Base-by-base conservation (phyloP, 495 filamentous ascomycete species). In the Trichoderma reesei region DNA sequence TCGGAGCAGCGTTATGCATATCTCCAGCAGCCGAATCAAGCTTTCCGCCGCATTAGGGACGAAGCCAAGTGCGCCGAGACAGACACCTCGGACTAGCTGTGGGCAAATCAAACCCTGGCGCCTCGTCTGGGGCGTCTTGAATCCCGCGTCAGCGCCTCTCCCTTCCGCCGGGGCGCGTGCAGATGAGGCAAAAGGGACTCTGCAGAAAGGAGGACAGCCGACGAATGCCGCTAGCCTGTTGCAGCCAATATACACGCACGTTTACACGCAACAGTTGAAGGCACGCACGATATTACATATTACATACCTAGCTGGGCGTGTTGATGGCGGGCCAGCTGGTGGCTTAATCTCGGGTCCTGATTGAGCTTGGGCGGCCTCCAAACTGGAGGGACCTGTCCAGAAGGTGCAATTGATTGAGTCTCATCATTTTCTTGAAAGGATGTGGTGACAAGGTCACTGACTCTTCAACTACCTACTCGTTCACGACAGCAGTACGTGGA, bases 31-130 rank as follows among this genome's bases (percentile, higher is more conserved):
- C 26, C 18, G 51, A 56, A 46, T 63, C 61, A 63, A 63, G 61
- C 61, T 63, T 63, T 63, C 33, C 41, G 61, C 61, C 41, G 59
- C 36, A 41, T 62, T 62, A 56, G 51, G 34, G 51, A 56, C 11
- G 34, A 56, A 56, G 51, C 51, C 51, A 56, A 56, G 51, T 33
- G 11, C 51, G 51, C 51, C 51, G 51, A 56, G 51, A 33, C 51
- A 33, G 51, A 34, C 26, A 33, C 26, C 26, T 26, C 26, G 26
- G 26, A 26, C 51, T 56, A 56, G 26, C 34, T 48, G 6, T 33
- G 3, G 9, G 9, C 20, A 31, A 33, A 56, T 33, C 51, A 33
- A 33, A 56, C 51, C 34, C 51, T 56, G 14, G 51, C 51, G 51
- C 51, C 51, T 56, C 51, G 16, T 33, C 34, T 56, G 51, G 51